Conservation (phyloP, 441 rosid species). For the Populus tomentosa region DNA sequence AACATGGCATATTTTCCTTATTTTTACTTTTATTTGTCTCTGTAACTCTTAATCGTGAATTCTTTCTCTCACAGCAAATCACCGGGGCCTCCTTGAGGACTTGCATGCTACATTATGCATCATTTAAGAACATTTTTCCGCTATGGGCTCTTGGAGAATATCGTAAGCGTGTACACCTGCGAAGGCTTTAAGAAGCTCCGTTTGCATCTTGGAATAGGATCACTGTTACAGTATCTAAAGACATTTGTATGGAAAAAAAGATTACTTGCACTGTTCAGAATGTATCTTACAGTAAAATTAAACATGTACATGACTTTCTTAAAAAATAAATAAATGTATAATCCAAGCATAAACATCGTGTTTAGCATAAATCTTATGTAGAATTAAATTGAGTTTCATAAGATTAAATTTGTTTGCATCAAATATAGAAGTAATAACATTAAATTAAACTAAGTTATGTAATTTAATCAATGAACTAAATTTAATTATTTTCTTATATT, state of each 20-base stretch:
- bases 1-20: neutral
- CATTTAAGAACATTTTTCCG: constrained; percentile 42
- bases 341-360: too few species aligned
- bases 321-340: too few species aligned
- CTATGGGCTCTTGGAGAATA: constrained; percentile 57
- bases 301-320: too few species aligned
- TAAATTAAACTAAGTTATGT: neutral
- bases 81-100: constrained; percentile 49
- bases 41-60: neutral
- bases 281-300: too few species aligned
- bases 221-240: too few species aligned
- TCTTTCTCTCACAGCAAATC: constrained; percentile 38
- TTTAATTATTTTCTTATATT: neutral
- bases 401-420: neutral
- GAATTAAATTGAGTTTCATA: too few species aligned
- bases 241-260: too few species aligned
- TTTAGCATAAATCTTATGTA: too few species aligned
- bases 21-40: neutral
- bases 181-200: too few species aligned
- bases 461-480: neutral
- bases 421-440: neutral
- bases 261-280: too few species aligned
- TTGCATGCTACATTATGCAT: constrained; percentile 44
- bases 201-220: too few species aligned
- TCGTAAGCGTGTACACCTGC: neutral